These are phyloP conservation scores for Lasiodiplodia gonubiensis DNA, from an alignment of 2,329 filamentous ascomycete genomes.

Conservation along the genomic window DNA sequence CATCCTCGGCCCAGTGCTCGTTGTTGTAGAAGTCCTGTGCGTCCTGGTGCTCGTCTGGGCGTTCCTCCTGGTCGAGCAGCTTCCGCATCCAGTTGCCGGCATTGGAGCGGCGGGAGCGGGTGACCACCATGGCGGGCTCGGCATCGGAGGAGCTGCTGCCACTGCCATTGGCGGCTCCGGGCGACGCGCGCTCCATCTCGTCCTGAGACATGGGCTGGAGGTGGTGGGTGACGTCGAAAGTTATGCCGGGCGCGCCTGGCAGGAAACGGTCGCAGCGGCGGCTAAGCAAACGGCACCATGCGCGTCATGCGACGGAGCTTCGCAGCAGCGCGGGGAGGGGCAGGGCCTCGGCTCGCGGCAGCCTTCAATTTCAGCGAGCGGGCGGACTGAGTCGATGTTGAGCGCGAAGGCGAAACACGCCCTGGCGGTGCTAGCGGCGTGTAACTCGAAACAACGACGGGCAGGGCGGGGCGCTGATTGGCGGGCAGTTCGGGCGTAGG, in stretches of 20 bases:
- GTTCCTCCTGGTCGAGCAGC: conserved; percentile 45
- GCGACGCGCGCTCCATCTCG: conserved; percentile 31
- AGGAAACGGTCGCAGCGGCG: conserved; percentile 29
- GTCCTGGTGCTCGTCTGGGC: conserved; percentile 49
- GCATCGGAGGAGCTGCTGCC: conserved; percentile 27
- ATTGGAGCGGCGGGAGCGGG: conserved; percentile 46
- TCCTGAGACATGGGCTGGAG: conserved; percentile 31
- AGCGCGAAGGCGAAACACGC: conserved; percentile 7
- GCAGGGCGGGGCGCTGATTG: neutral
- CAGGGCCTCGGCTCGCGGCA: conserved; percentile 5
- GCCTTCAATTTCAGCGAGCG: neutral
- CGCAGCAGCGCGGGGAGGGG: neutral
- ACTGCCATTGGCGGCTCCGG: conserved; percentile 32
- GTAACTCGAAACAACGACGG: conserved; percentile 6
- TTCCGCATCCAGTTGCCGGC: conserved; percentile 50
- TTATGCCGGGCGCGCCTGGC: conserved; percentile 36
- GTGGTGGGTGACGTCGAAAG: conserved; percentile 29
- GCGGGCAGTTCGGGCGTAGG: neutral
- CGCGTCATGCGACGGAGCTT: conserved; percentile 10
- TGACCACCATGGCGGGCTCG: conserved; percentile 45
- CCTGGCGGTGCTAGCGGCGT: neutral
- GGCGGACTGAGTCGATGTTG: neutral
- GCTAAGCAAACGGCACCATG: conserved; percentile 14
- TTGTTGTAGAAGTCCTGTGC: conserved; percentile 32
- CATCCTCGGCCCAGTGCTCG: conserved; percentile 71